phyloP scores from a whole-genome alignment of 2,329 filamentous ascomycete species.

The Chrysosporium keratinophilum region DNA sequence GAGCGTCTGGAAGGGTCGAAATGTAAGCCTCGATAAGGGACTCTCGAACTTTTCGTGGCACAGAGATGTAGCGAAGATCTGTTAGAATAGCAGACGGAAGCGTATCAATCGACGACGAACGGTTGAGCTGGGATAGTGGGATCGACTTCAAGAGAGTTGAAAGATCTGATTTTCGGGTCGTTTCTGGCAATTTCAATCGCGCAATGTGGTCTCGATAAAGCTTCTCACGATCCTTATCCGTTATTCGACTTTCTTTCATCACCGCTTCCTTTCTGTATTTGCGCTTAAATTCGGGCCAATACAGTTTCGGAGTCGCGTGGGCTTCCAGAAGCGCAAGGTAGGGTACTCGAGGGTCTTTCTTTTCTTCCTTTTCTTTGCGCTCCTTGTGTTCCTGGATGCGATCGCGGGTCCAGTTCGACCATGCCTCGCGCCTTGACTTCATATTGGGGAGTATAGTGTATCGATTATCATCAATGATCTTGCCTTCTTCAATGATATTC shows the following conservation, averaged over 20 bases:
- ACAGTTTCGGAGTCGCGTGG: conserved; percentile 79
- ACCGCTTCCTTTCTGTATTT: conserved; percentile 74
- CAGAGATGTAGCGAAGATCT: conserved; percentile 37
- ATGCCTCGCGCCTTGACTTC: conserved; percentile 69
- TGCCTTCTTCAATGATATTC: conserved; percentile 70
- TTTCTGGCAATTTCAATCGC: conserved; percentile 38
- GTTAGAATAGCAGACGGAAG: conserved; percentile 35
- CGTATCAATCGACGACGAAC: conserved; percentile 30
- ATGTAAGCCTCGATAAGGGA: conserved; percentile 37
- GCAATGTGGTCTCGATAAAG: conserved; percentile 40
- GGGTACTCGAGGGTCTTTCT: conserved; percentile 69
- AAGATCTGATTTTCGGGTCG: conserved; percentile 38
- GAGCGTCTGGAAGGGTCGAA: conserved; percentile 33
- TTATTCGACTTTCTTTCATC: conserved; percentile 47
- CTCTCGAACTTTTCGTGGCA: conserved; percentile 31
- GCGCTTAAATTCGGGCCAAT: conserved; percentile 92
- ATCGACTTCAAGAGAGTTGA: conserved; percentile 36
- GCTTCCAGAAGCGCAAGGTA: conserved; percentile 74
- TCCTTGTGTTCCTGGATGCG: conserved; percentile 64
- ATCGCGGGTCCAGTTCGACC: conserved; percentile 71
- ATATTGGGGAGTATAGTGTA: conserved; percentile 78
- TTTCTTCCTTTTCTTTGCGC: conserved; percentile 62
- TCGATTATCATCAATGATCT: conserved; percentile 71
- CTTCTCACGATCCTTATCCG: conserved; percentile 42
- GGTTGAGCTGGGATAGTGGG: conserved; percentile 32